These are phyloP conservation scores for Boletus barrowsii DNA, from an alignment of 768 basidiomycete genomes.

Conservation along the genomic window DNA sequence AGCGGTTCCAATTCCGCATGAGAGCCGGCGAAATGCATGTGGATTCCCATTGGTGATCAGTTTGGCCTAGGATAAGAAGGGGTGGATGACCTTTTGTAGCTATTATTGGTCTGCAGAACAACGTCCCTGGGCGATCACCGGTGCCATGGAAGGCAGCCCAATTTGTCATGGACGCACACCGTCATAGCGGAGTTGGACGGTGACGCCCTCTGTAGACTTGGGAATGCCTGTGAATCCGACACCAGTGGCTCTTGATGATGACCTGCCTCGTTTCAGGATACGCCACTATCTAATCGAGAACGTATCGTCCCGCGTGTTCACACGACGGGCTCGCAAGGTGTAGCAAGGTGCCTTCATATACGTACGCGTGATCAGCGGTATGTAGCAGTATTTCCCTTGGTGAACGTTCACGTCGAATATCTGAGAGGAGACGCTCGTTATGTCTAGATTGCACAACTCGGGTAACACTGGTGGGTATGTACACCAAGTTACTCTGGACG, in stretches of 20 bases:
- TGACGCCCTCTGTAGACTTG: not conserved
- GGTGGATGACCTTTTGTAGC: not conserved
- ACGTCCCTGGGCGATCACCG: slow-evolving; percentile 11
- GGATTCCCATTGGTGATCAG: slow-evolving; percentile 6
- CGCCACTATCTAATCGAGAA: slow-evolving; percentile 15
- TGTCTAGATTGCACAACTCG: slow-evolving; percentile 6
- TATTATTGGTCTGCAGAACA: slow-evolving; percentile 7
- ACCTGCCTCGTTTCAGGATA: slow-evolving; percentile 5
- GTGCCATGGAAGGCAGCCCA: not conserved
- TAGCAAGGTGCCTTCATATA: slow-evolving; percentile 18
- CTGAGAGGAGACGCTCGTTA: slow-evolving; percentile 2
- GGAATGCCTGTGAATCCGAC: slow-evolving; percentile 2
- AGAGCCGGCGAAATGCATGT: slow-evolving; percentile 9
- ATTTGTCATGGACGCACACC: not conserved
- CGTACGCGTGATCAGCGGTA: not conserved
- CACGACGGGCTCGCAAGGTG: slow-evolving; percentile 18
- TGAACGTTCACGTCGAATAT: not conserved
- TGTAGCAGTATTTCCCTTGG: not conserved
- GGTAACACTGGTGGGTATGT: too few relatives aligned
- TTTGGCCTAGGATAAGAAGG: slow-evolving; percentile 2
- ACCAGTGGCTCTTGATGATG: not conserved
- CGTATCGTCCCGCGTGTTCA: slow-evolving; percentile 13
- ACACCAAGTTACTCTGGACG: not conserved
- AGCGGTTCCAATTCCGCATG: slow-evolving; percentile 16
- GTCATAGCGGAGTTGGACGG: slow-evolving; percentile 8